Evolutionary conservation across 768 basidiomycete species (phyloP), one percentile per base, ranked within the genome.

Genomic region (Asterophora parasitica): DNA sequence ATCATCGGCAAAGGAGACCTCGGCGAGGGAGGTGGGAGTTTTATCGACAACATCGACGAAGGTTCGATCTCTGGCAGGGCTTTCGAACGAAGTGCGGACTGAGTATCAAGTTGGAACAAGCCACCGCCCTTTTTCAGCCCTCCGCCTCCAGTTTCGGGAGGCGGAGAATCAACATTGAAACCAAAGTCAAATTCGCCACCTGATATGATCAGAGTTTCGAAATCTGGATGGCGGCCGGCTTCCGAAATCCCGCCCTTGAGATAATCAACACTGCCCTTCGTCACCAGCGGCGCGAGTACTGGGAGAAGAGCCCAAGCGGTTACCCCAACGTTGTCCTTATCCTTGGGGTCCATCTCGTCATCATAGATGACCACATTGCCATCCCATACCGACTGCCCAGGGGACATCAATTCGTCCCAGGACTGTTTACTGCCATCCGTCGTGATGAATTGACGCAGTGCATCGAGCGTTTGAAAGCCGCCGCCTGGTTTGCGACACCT

Each of bases 371-470:
- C 73, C 32, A 92, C 74, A 58, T 83, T 75, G 9, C 88, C 86
- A 56, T 90, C 81, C 87, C 88, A 91, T 15, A 43, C 3, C 16
- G 67, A 58, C 13, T 72, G 73, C 33, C 66, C 71, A 26, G 71
- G 57, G 5, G 62, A 59, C 64, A 85, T 73, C 8, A 83, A 63
- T 1, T 71, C 59, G 57, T 88, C 88, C 90, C 91, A 94, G 19
- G 71, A 70, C 8, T 66, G 68, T 62, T 82, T 86, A 26, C 85
- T 87, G 26, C 77, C 69, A 41, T 91, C 85, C 1, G 88, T 89
- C 4, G 86, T 91, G 58, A 92, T 79, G 61, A 85, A 95, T 58
- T 87, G 83, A 42, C 83, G 81, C 46, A 95, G 69, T 0, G 83
- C 75, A 53, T 83, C 78, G 39, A 90, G 67, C 26, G 76, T 76